phyloP scores from a whole-genome alignment of 1,139 yeast genomes.

The Hyphopichia khmerensis region DNA sequence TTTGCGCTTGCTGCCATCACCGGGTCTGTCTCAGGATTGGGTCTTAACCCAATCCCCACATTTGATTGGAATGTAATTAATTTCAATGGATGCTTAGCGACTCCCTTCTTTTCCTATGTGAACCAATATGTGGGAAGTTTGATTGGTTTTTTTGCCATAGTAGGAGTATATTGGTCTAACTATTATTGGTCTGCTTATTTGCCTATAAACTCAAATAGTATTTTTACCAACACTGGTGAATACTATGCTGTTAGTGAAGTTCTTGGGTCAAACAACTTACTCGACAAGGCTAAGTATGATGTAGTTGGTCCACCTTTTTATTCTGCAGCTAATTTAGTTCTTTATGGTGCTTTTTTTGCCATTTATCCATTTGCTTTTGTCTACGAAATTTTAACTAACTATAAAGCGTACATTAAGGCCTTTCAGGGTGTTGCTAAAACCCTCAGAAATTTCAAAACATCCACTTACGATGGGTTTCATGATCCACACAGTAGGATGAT shows the following conservation, averaged over 20 bases:
- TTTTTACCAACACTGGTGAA: conserved; percentile 50
- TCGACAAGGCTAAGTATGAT: conserved; percentile 42
- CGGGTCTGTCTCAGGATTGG: conserved; percentile 55
- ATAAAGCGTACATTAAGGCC: conserved; percentile 19
- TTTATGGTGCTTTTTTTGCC: conserved; percentile 58
- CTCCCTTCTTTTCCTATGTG: conserved; percentile 47
- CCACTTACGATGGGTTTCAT: conserved; percentile 6
- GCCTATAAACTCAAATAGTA: conserved; percentile 52
- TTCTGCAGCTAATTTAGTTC: conserved; percentile 40
- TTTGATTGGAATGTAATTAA: conserved; percentile 49
- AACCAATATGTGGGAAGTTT: conserved; percentile 43
- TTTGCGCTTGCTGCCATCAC: conserved; percentile 50
- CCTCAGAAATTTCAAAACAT: conserved; percentile 6
- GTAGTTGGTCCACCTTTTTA: conserved; percentile 48
- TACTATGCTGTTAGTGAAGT: conserved; percentile 41
- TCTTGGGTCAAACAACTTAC: conserved; percentile 33
- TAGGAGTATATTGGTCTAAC: conserved; percentile 53
- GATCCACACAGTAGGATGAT: conserved; percentile 62
- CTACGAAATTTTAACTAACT: conserved; percentile 35
- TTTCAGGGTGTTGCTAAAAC: conserved; percentile 4
- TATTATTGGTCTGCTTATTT: conserved; percentile 51
- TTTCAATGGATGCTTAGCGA: conserved; percentile 24
- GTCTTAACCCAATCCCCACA: conserved; percentile 56
- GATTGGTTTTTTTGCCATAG: conserved; percentile 39
- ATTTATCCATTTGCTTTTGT: conserved; percentile 56